These are phyloP conservation scores for Blastocystis sp. DNA, from an alignment of 352 stramenopile genomes.

Conservation along the genomic window DNA sequence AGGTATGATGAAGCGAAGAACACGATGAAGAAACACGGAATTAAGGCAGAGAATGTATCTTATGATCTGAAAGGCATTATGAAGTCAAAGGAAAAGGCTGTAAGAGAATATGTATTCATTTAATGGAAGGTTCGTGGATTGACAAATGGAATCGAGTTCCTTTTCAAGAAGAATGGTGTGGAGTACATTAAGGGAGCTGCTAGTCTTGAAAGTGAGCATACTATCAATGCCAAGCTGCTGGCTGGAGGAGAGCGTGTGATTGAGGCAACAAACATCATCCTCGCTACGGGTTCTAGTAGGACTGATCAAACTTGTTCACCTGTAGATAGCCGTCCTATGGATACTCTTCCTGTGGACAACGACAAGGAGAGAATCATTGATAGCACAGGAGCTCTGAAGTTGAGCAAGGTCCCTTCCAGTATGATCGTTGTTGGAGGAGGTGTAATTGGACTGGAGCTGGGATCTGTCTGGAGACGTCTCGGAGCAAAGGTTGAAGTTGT, in stretches of 20 bases:
- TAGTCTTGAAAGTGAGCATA: conserved; percentile 82
- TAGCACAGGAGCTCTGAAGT: conserved; percentile 87
- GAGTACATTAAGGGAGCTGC: conserved; percentile 93
- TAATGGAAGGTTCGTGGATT: conserved; percentile 68
- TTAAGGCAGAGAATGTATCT: conserved; percentile 77
- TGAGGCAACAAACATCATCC: conserved; percentile 91
- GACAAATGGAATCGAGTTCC: conserved; percentile 88
- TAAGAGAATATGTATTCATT: conserved; percentile 68
- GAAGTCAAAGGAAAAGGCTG: conserved; percentile 85
- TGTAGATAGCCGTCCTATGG: conserved; percentile 80
- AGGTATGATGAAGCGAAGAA: conserved; percentile 77
- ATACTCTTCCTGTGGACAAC: conserved; percentile 92
- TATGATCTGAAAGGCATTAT: conserved; percentile 92
- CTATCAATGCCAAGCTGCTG: conserved; percentile 81
- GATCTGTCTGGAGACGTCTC: conserved; percentile 91
- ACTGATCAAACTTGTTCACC: conserved; percentile 57
- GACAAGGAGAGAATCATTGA: conserved; percentile 90
- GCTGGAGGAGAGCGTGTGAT: conserved; percentile 82
- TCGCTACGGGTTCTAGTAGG: conserved; percentile 74
- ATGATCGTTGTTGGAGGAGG: conserved; percentile 91
- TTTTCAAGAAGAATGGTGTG: conserved; percentile 99
- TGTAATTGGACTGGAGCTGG: conserved; percentile 96
- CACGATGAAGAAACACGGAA: conserved; percentile 88
- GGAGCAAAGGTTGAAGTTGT: conserved; percentile 90
- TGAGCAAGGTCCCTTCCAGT: conserved; percentile 83